Percentiles rank a stretch among this genome's conserved stretches.
Conservation (phyloP, 164 flowering plant species). For the Kalanchoe fedtschenkoi region DNA sequence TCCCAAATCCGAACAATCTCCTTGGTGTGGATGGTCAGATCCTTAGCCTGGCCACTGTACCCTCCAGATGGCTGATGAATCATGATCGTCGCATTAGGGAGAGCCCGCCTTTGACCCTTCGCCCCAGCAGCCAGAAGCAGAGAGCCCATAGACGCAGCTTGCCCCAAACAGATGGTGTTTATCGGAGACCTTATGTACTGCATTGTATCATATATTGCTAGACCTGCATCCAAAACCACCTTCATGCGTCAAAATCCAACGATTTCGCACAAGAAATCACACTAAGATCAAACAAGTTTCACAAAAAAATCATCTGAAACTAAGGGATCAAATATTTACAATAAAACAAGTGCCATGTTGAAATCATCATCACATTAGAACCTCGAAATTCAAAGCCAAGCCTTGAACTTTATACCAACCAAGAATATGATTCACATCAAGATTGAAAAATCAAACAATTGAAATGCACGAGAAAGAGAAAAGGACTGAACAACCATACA, state of each 20-base stretch:
- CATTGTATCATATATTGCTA: constrained; percentile 94
- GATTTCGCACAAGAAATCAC: neutral
- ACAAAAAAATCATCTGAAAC: neutral
- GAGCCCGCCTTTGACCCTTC: constrained; percentile 76
- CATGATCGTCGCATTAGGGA: constrained; percentile 92
- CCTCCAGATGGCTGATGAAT: constrained; percentile 96
- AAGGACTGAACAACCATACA: too few relatives aligned
- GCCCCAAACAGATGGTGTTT: constrained; percentile 83
- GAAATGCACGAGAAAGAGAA: too few relatives aligned
- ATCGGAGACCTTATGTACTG: constrained; percentile 84
- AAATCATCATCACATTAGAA: neutral
- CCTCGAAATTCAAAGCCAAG: neutral
- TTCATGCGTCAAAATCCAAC: neutral
- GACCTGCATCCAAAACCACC: constrained; percentile 27
- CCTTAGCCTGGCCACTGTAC: constrained; percentile 82
- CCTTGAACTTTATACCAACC: neutral
- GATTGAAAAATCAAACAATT: neutral
- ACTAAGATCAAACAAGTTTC: neutral
- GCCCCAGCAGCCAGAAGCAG: constrained; percentile 88
- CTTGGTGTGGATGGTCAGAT: constrained; percentile 77
- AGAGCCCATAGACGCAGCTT: constrained; percentile 95
- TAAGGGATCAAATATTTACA: neutral
- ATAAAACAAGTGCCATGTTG: neutral
- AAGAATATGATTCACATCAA: neutral
- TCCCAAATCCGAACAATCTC: constrained; percentile 80